These are phyloP conservation scores for Tillandsia leiboldiana DNA, from an alignment of 176 grass and related monocot species.

Conservation along the genomic window DNA sequence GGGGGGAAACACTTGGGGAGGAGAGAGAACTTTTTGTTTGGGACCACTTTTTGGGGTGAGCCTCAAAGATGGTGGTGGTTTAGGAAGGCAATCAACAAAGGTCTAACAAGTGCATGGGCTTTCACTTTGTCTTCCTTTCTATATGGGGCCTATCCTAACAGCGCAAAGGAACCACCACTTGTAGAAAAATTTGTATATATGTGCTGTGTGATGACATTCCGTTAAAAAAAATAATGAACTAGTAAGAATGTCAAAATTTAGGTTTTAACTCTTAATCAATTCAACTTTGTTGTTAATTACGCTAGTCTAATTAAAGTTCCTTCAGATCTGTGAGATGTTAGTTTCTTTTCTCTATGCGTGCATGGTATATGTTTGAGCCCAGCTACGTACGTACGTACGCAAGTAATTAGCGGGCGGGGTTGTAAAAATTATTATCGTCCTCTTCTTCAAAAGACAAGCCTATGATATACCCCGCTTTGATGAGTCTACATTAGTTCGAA, in stretches of 20 bases:
- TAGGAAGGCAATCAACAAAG: not conserved
- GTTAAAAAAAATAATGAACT: too few relatives aligned
- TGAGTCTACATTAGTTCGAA: not conserved
- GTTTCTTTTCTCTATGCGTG: too few relatives aligned
- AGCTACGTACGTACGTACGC: too few relatives aligned
- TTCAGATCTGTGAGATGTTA: too few relatives aligned
- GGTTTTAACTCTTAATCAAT: too few relatives aligned
- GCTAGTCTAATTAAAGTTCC: too few relatives aligned
- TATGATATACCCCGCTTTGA: not conserved
- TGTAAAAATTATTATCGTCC: too few relatives aligned
- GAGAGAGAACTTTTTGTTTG: not conserved
- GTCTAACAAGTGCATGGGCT: not conserved
- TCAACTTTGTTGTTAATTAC: too few relatives aligned
- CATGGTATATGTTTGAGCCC: too few relatives aligned
- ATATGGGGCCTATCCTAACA: not conserved
- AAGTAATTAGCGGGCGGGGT: too few relatives aligned
- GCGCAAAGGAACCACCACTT: not conserved
- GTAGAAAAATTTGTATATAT: not conserved
- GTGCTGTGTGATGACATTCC: not conserved
- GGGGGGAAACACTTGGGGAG: not conserved
- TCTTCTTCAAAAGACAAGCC: too few relatives aligned
- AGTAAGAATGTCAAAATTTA: too few relatives aligned
- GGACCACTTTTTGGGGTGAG: conserved; percentile 4
- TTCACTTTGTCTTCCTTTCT: not conserved
- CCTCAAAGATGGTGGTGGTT: not conserved